Percentiles rank a stretch among this genome's conserved stretches.
These are phyloP conservation scores for Xylariaceae sp. DNA, from an alignment of 2,329 filamentous ascomycete genomes.

Conservation along the genomic window DNA sequence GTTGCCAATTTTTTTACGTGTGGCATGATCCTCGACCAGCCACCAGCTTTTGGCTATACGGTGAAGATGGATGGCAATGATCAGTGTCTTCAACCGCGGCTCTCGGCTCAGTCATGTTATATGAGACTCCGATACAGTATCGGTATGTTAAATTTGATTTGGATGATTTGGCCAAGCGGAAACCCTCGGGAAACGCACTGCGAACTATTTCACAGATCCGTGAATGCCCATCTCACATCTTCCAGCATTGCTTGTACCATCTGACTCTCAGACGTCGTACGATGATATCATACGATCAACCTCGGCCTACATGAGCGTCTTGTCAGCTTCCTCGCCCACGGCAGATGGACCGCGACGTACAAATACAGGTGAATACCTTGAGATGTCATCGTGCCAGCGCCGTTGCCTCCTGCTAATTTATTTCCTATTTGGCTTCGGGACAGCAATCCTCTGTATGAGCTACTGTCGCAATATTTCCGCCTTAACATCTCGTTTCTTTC, in stretches of 20 bases:
- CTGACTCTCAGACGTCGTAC: constrained; percentile 9
- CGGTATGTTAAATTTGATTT: no score
- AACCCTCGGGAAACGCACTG: no score
- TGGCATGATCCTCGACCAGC: no score
- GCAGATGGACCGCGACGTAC: not conserved
- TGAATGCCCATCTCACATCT: no score
- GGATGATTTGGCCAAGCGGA: no score
- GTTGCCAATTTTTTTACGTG: no score
- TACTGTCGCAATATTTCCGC: constrained; percentile 11
- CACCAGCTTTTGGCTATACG: no score
- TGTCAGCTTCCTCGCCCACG: not conserved
- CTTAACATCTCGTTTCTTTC: constrained; percentile 3
- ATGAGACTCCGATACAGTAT: no score
- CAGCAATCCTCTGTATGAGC: constrained; percentile 18
- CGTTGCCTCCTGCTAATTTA: constrained; percentile 11
- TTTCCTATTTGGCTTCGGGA: constrained; percentile 17
- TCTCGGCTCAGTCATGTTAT: no score
- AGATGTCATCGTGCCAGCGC: constrained; percentile 5
- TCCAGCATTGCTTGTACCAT: constrained; percentile 1
- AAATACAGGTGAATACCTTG: not conserved
- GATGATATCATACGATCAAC: constrained; percentile 14
- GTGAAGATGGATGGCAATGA: no score
- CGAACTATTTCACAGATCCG: no score
- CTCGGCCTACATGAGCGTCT: not conserved
- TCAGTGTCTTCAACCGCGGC: no score